phyloP scores from a whole-genome alignment of 2,329 filamentous ascomycete species.

The Sclerotinia sclerotiorum region DNA sequence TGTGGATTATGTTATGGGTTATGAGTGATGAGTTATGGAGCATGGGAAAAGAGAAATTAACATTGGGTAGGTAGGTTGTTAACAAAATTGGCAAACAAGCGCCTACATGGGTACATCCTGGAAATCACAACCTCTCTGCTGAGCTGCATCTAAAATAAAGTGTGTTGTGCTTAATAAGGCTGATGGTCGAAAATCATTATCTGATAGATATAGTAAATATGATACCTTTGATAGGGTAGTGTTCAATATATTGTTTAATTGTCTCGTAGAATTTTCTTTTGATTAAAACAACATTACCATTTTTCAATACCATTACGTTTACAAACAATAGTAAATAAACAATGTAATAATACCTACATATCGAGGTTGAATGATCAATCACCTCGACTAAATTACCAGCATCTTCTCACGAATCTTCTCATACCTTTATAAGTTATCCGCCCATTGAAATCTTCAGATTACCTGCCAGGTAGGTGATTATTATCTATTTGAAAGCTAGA shows the following conservation, averaged over 20 bases:
- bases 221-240: neutral
- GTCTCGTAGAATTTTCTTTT: neutral
- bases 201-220: neutral
- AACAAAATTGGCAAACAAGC: constrained; percentile 23
- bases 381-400: neutral
- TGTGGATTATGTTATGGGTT: constrained; percentile 1
- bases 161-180: constrained; percentile 12
- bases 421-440: neutral
- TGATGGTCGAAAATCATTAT: constrained; percentile 9
- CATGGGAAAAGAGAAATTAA: constrained; percentile 11
- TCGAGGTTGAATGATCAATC: neutral
- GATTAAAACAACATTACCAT: neutral
- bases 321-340: neutral
- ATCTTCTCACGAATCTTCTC: neutral
- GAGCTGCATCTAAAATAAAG: constrained; percentile 11
- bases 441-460: neutral
- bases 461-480: neutral
- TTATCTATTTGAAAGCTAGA: neutral
- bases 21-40: neutral
- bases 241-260: constrained; percentile 5
- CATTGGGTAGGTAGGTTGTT: constrained; percentile 7
- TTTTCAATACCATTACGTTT: neutral
- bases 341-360: neutral
- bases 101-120: constrained; percentile 8
- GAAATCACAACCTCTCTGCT: constrained; percentile 6